Evolutionary conservation across 331 rosid genomes (phyloP), one percentile per base, ranked within the genome.

Genomic region (Pyrus hybrid): DNA sequence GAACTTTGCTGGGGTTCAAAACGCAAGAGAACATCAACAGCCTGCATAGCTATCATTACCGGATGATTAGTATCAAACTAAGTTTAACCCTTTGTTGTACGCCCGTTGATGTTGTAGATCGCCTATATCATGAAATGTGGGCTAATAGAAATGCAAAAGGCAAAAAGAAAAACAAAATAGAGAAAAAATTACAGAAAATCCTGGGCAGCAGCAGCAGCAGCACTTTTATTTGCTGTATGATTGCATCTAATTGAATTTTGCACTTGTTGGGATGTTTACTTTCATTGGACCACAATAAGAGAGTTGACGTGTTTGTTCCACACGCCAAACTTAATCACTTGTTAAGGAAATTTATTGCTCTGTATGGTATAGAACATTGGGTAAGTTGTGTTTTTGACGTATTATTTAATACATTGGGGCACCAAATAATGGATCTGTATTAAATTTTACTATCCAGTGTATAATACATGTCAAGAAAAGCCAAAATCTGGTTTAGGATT

Each of bases 1-100:
- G 78, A 80, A 13, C 64, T 88, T 67, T 72, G 79, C 86, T 93
- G 98, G 98, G 94, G 97, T 72, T 78, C 87, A 29, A 93, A 90
- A 77, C 96, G 97, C 68, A 91, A 85, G 89, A 83, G 98, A 86
- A 86, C 93, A 4, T 71, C 88, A 61, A 82, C 80, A 63, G 72
- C 84, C 72, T 68, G 83, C 84, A 60, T 74, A 54, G 73, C 80
- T 23, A 67, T 83, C 76, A 41, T 60, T 64, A 64, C 86, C 33
- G 76, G 77, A 60, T 81, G 80, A 85, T 78, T 77, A 78, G 67
- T 68, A 73, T 71, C 71, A 61, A 60, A 60, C 16, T 23, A 23
- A 23, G 16, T 11, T 3, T 58, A 2, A 9, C 45, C n/a, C 63
- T 13, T 54, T 37, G 29, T 62, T 37, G 45, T 32, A 28, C 23